Evolutionary conservation across 139 green algal genomes (phyloP), one percentile per base, ranked within the genome.

Genomic region (Tetradesmus lagerheimii): DNA sequence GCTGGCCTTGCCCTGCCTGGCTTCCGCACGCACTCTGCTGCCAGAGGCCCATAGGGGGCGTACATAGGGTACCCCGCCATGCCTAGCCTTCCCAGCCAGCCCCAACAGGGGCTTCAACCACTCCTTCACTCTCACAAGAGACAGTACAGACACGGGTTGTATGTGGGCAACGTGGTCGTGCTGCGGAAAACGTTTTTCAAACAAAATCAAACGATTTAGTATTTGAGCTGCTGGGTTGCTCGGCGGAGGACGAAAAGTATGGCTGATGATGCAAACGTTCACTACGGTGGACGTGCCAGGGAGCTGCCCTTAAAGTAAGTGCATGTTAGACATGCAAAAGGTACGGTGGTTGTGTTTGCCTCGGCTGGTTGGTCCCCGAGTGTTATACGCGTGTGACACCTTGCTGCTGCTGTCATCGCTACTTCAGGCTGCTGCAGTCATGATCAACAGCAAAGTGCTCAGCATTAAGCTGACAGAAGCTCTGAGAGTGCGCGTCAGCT

Each of bases 21-120:
- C 29, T 37, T 23, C 15, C 62, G 20, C 27, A 20, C 85, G 64
- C 50, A 89, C 85, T 89, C 85, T 66, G 39, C 50, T 47, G 85
- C 85, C 20, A 89, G 80, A 15, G 71, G 85, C 18, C 85, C 85
- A 38, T 89, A 89, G 2, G 67, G 67, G 3, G 67, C n/a, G 67
- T 89, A 89, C 66, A 80, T 82, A 18, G 67, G 67, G 67, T 78
- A 78, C 67, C 31, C n/a, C 67, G n/a, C 67, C 67, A 78, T 38
- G n/a, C n/a, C 66, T 38, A 41, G n/a, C 67, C 67, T 78, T 35
- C n/a, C 67, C n/a, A 39, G 0, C 67, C 12, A 71, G 57, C 57
- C 57, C 57, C 57, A 71, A 71, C 20, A n/a, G 57, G 57, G 57
- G 57, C 57, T 71, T 31, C 57, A 71, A 71, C 57, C 57, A 71